A percentile compares a stretch with the other conserved stretches of the same genome.
Conservation (phyloP, 805 yeast species). For the Yueomyces sp. region DNA sequence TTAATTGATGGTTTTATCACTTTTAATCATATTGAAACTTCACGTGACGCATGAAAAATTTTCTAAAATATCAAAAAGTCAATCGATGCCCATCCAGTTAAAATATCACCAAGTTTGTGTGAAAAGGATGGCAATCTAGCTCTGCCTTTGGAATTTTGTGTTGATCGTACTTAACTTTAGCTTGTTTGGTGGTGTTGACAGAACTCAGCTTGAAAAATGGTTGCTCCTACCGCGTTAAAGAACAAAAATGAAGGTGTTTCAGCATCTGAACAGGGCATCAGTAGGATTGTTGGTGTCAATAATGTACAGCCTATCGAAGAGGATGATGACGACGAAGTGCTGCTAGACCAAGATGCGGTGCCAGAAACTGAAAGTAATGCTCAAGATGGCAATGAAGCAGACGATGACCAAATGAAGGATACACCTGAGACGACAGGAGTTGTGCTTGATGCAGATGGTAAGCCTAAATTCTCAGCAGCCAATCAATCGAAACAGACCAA, state of each 20-base stretch:
- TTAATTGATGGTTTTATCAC: too few species aligned
- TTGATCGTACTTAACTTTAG: too few species aligned
- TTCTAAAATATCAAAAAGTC: too few species aligned
- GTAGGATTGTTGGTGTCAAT: constrained; percentile 23
- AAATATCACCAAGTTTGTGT: too few species aligned
- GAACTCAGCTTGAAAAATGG: constrained; percentile 4
- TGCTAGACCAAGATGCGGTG: constrained; percentile 15
- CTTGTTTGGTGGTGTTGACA: too few species aligned
- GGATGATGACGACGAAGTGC: constrained; percentile 27
- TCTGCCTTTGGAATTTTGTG: too few species aligned
- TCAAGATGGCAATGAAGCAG: constrained; percentile 5
- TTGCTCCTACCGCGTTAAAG: constrained; percentile 30
- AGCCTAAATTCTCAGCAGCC: constrained; percentile 73
- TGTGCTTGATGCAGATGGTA: constrained; percentile 64
- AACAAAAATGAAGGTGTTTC: constrained; percentile 1
- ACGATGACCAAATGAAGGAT: constrained; percentile 11
- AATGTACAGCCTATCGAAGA: constrained; percentile 21
- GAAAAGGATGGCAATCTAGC: too few species aligned
- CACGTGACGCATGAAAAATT: too few species aligned
- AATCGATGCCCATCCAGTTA: too few species aligned
- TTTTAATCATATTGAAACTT: too few species aligned
- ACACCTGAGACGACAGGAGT: constrained; percentile 21
- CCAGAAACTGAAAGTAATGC: constrained; percentile 12
- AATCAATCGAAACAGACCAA: constrained; percentile 41
- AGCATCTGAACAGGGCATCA: constrained; percentile 1